Evolutionary conservation across 2,329 filamentous ascomycete genomes (phyloP), one percentile per base, ranked within the genome.

Genomic region (Fusarium musae): DNA sequence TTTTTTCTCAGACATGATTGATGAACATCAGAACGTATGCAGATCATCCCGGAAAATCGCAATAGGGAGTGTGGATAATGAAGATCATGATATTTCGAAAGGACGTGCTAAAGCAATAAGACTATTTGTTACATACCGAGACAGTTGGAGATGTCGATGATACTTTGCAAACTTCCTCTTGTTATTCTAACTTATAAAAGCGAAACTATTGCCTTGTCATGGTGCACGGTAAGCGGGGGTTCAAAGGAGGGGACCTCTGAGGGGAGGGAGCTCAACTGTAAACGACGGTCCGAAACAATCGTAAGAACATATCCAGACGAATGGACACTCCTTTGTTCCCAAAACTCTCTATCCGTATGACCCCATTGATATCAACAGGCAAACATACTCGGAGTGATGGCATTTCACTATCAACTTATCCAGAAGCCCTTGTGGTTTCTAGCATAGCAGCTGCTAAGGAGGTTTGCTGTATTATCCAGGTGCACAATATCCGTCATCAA

Each of bases 41-140:
- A 71, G 58, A 73, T 73, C 70, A 49, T 37, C 39, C 46, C 50
- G 43, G 28, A 47, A 49, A 40, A 44, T 30, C 61, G 43, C 43
- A 40, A 58, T 32, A 52, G 70, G 66, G 70, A 63, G 70, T 73
- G 70, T 52, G 43, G 23, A 47, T 56, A 71, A 63, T 58, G 70
- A 73, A 74, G 58, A 72, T 71, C 62, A 46, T 59, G 66, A 57
- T 71, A 34, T 68, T 43, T 37, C 58, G 32, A 34, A 52, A 54
- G 37, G 63, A 54, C 37, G 54, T 39, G 53, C 39, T 71, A 62
- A 64, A 66, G 54, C 70, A 73, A 44, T 44, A 49, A 73, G 70
- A 71, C 59, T 59, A 60, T 43, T 44, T 74, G 70, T 56, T 59
- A 64, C 62, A 60, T 57, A 71, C 54, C 60, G 60, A 64, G 39